Conservation (phyloP, 257 asterid species). For the Solanum bulbocastanum region DNA sequence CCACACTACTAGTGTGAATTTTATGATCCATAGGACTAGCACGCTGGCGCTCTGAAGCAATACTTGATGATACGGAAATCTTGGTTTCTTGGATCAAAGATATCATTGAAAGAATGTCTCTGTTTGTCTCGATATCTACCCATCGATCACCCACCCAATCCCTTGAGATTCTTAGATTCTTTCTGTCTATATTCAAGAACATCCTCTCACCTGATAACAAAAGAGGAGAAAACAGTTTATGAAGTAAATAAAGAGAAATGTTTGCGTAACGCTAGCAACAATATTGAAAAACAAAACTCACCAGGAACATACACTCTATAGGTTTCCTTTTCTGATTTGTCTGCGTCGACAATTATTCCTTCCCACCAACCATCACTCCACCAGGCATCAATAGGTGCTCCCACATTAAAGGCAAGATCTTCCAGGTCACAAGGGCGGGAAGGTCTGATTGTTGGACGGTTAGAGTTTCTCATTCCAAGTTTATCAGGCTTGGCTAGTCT, state of each 20-base stretch:
- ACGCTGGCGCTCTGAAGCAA: slow-evolving; percentile 32
- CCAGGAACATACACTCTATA: slow-evolving; percentile 74
- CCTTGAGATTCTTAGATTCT: slow-evolving; percentile 62
- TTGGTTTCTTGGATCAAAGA: slow-evolving; percentile 47
- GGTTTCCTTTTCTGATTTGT: slow-evolving; percentile 24
- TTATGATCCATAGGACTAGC: slow-evolving; percentile 33
- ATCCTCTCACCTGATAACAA: slow-evolving; percentile 64
- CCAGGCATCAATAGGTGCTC: slow-evolving; percentile 88
- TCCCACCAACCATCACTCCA: slow-evolving; percentile 99
- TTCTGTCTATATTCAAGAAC: slow-evolving; percentile 34
- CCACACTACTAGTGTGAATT: slow-evolving; percentile 18
- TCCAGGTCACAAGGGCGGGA: slow-evolving; percentile 21
- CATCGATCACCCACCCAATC: slow-evolving; percentile 85
- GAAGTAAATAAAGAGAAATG: not conserved
- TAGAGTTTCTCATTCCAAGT: slow-evolving; percentile 62
- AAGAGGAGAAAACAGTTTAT: not conserved
- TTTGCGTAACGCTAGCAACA: not conserved
- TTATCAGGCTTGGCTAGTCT: slow-evolving; percentile 75
- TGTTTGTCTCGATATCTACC: slow-evolving; percentile 66
- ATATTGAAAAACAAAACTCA: slow-evolving; percentile 12
- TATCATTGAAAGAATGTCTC: slow-evolving; percentile 40
- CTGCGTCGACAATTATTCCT: slow-evolving; percentile 49
- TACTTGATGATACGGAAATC: slow-evolving; percentile 35
- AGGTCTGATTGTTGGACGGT: slow-evolving; percentile 72
- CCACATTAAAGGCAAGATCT: slow-evolving; percentile 38